phyloP scores from a whole-genome alignment of 2,329 filamentous ascomycete species.

The Fonsecaea pugnacius region DNA sequence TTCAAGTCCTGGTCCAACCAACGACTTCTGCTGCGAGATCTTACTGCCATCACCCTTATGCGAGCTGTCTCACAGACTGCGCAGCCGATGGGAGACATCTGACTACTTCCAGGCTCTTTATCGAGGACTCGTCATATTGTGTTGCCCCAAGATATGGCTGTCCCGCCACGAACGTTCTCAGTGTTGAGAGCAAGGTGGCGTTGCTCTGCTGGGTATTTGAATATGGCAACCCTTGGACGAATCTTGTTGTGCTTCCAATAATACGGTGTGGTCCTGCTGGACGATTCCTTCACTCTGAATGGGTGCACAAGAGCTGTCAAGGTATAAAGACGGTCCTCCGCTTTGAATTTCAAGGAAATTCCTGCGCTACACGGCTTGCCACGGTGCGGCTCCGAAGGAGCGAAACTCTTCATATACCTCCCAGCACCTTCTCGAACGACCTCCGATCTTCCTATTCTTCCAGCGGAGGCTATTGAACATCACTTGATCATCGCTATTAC shows the following conservation, averaged over 20 bases:
- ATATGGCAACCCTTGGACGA: constrained; percentile 15
- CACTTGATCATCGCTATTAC: background rate
- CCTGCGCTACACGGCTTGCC: constrained; percentile 18
- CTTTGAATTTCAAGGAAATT: constrained; percentile 18
- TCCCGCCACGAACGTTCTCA: constrained; percentile 2
- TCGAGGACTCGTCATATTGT: constrained; percentile 3
- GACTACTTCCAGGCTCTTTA: constrained; percentile 1
- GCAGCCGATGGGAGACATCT: background rate
- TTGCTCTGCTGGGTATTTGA: constrained; percentile 18
- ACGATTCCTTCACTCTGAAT: constrained; percentile 6
- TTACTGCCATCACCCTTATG: background rate
- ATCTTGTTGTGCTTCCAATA: constrained; percentile 15
- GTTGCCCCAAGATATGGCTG: background rate
- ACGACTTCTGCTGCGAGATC: background rate
- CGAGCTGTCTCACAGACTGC: background rate
- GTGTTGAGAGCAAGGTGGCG: constrained; percentile 6
- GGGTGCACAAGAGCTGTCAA: constrained; percentile 25
- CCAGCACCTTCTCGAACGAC: background rate
- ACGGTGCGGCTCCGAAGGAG: constrained; percentile 4
- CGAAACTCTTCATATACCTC: constrained; percentile 15
- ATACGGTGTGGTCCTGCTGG: constrained; percentile 1
- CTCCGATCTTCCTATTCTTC: background rate
- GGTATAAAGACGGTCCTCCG: constrained; percentile 1
- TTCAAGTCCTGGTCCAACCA: background rate
- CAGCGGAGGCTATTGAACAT: background rate